Base-by-base conservation (phyloP, 2,329 filamentous ascomycete genomes). In the Coniella vitis region DNA sequence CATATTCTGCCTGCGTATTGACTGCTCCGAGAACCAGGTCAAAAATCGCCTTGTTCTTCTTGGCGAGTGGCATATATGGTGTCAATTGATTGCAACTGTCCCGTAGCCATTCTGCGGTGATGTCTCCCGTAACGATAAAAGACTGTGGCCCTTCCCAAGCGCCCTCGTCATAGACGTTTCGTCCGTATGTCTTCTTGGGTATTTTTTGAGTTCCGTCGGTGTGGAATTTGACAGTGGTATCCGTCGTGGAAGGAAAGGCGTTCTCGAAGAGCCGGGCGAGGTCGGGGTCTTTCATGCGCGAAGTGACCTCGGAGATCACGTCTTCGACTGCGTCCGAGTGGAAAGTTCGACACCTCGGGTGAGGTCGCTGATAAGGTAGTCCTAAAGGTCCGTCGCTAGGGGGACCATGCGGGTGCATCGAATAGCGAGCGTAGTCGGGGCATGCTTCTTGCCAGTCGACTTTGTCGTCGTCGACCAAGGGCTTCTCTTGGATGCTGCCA, bases 191-290 rank as follows among this genome's bases (percentile, higher is more conserved):
- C 32, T 63, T 64, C 20, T 68, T 65, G 52, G 70, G 65, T 13
- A 58, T 54, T 46, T 62, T 62, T 34, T 61, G 60, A 38, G 62
- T 69, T 49, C 75, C 84, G 54, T 85, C 81, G 4, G 84, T 84
- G 63, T 95, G 90, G 76, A 91, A 95, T 60, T 87, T 82, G 55
- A 95, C 80, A 0, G 90, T 95, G 0, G 90, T 95, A 61, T 95
- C 90, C 3, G 93, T 79, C 0, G 87, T 91, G 54, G 93, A 95
- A 4, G 91, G 91, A 56, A 94, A 97, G 2, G 91, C 84, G 63
- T 98, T 98, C 63, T 95, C 89, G 63, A 98, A 98, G 10, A 98
- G 73, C 21, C 90, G 83, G 3, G 91, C 91, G 12, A 98, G 78
- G 59, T 97, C 93, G 14, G 85, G 84, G 60, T 97, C 85, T 51